phyloP scores from a whole-genome alignment of 169 alveolate genomes.

The Cryptosporidium parvum region DNA sequence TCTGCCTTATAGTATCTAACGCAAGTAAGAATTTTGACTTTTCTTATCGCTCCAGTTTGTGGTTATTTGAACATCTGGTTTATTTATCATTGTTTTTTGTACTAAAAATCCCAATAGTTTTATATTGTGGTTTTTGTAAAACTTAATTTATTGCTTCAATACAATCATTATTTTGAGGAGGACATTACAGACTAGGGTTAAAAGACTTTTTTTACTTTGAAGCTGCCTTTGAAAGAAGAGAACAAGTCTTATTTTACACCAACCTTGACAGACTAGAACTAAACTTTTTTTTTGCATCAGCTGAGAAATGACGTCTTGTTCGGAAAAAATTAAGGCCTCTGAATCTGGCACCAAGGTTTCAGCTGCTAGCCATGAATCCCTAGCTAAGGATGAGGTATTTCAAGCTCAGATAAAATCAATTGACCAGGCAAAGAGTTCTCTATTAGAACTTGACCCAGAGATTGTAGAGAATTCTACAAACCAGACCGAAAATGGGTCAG shows the following conservation, averaged over 20 bases:
- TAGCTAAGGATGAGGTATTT: neutral
- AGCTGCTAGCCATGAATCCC: neutral
- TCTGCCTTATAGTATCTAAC: neutral
- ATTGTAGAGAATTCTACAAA: constrained; percentile 8
- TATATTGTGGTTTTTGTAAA: constrained; percentile 3
- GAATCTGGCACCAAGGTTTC: neutral
- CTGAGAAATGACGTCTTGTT: neutral
- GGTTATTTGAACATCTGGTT: constrained; percentile 34
- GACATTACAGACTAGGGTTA: neutral
- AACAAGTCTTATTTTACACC: neutral
- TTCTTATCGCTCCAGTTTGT: constrained; percentile 45
- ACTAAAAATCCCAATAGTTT: neutral
- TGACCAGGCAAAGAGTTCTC: neutral
- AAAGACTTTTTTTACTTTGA: neutral
- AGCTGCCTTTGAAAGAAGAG: neutral
- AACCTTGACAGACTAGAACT: neutral
- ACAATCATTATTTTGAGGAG: neutral
- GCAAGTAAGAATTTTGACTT: neutral
- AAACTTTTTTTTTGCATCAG: neutral
- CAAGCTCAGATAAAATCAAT: neutral
- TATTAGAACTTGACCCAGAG: constrained; percentile 42
- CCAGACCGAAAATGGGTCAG: constrained; percentile 33
- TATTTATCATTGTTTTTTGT: constrained; percentile 16
- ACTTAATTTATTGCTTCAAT: constrained; percentile 21
- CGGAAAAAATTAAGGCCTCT: neutral